Conservation (phyloP, 2,329 filamentous ascomycete genomes). For the Ustilaginoidea virens region DNA sequence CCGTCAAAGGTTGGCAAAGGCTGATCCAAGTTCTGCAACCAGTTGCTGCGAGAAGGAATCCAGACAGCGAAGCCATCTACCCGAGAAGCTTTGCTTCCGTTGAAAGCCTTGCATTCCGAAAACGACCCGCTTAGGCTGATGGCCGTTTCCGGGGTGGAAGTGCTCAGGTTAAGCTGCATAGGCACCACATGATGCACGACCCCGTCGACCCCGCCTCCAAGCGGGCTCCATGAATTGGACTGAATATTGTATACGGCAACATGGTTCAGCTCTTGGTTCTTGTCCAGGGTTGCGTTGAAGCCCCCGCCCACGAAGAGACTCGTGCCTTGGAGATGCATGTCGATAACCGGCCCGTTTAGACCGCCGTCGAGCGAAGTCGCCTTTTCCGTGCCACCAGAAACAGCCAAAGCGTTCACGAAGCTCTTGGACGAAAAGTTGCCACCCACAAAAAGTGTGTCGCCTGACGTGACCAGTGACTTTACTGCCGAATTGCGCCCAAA, state of each 20-base stretch:
- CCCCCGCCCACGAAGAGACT: conserved; percentile 69
- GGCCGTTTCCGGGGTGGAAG: conserved; percentile 50
- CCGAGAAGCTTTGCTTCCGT: conserved; percentile 39
- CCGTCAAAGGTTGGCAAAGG: conserved; percentile 54
- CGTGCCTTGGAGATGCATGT: conserved; percentile 51
- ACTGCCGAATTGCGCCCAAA: conserved; percentile 55
- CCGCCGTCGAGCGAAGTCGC: conserved; percentile 52
- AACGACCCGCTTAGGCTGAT: conserved; percentile 75
- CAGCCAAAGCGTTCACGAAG: conserved; percentile 62
- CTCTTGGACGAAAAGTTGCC: conserved; percentile 65
- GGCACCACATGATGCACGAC: conserved; percentile 59
- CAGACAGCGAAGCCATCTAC: conserved; percentile 76
- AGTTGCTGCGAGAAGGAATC: conserved; percentile 74
- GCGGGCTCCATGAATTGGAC: conserved; percentile 55
- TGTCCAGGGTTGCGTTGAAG: conserved; percentile 59
- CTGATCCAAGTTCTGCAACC: conserved; percentile 66
- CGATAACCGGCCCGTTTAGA: conserved; percentile 62
- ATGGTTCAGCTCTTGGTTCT: conserved; percentile 51
- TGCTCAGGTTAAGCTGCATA: conserved; percentile 63
- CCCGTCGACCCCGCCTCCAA: conserved; percentile 79
- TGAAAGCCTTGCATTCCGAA: conserved; percentile 53
- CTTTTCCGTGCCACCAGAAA: conserved; percentile 44
- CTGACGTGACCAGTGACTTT: conserved; percentile 47
- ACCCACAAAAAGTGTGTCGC: conserved; percentile 56
- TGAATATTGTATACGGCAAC: conserved; percentile 61